Evolutionary conservation across 208 protist species (phyloP), one percentile per base, ranked within the genome.

Genomic region (Zelonia costaricensis): DNA sequence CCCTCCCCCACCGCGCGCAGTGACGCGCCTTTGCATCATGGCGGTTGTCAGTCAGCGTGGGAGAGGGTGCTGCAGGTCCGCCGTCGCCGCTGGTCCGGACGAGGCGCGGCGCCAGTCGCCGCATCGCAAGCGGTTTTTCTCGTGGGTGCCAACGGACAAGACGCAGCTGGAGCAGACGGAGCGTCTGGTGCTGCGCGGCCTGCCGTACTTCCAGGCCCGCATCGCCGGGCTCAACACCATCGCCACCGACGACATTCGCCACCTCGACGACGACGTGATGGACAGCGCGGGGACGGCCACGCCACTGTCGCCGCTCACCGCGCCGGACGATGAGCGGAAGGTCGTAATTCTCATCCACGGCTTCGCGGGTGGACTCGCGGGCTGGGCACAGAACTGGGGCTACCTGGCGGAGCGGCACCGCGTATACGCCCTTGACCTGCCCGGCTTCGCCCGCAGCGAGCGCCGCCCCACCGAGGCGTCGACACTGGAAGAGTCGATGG

Each of bases 351-450:
- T 91, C 25, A 23, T 91, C 20, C 84, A 91, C 59, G 84, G 84
- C 35, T 91, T 87, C 43, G 84, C 69, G n/a, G 84, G 80, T 33
- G 84, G 84, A 6, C 42, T 78, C 18, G 84, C 68, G 16, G 66
- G 68, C n/a, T 91, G 84, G 84, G 80, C 79, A 9, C 76, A 82
- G 43, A 91, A 78, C 66, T 87, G 80, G 80, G 47, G 63, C 20
- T 78, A 64, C 49, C 66, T 91, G n/a, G 63, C 66, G 33, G 48
- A 60, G 44, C 62, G 59, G 30, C 85, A 77, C 60, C 58, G 66
- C 0, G 59, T 86, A n/a, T 81, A 84, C 47, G 80, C 76, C 23
- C 51, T 91, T 12, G 84, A 91, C 44, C 39, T 91, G 2, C 82
- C 82, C 5, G 78, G 82, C 13, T 89, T 85, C 44, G 82, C 74